Base-by-base conservation (phyloP, 2,329 filamentous ascomycete species). In the Neopestalotiopsis sp. region DNA sequence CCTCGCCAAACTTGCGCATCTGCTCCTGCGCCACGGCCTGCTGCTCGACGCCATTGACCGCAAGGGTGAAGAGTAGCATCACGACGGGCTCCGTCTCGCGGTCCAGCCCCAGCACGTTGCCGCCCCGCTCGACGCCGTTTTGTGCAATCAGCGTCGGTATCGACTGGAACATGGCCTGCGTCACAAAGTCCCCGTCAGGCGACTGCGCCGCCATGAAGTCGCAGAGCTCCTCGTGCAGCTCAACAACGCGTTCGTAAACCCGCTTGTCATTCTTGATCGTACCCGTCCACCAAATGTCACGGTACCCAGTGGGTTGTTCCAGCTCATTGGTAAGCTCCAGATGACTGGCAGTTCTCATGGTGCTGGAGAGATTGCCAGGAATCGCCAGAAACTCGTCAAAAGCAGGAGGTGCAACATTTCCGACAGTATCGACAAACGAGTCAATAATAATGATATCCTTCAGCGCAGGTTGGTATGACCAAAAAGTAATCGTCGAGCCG, bases 51-150 rank as follows among this genome's bases (percentile, higher is more conserved):
- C 76, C 76, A 69, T 75, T 76, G 62, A 80, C 74, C 67, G 77
- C 77, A 14, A 77, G 71, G 68, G 76, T 72, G 20, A 72, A 68
- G 20, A 78, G 75, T 74, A 77, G 79, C 56, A 75, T 70, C 52
- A 78, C 68, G 13, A 75, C 75, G 67, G 78, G 78, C 24, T 78
- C 78, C 38, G 76, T 72, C 72, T 75, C 69, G 14, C 66, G 77
- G 73, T 79, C 77, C 7, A 84, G 73, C 4, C 79, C 79, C 32
- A 84, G 75, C 63, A 84, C 78, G 70, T 81, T 82, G 56, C 80
- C 81, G 67, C 82, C 80, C 59, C 77, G 78, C 45, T 75, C 75
- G 3, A 68, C 69, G 40, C 79, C 79, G 20, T 79, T 73, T 63
- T 77, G 71, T 52, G 74, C 75, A 69, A 79, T 78, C 5, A 80